Conservation (phyloP, 352 stramenopile species). For the Plasmopara muralis region DNA sequence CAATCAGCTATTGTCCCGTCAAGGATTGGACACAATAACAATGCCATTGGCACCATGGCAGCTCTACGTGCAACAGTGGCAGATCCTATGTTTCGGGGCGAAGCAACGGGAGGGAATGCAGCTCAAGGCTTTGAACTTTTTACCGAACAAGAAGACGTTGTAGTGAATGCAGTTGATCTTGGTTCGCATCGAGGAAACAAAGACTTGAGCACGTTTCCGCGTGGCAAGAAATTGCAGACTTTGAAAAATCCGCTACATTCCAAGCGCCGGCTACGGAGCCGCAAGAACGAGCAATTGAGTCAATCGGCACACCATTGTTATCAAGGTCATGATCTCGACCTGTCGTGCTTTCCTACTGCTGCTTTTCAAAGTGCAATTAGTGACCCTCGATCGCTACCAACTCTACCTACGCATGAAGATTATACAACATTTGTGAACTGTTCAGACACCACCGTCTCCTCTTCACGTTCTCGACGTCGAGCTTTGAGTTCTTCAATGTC, state of each 20-base stretch:
- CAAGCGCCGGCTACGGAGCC: conserved; percentile 14
- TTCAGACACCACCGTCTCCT: conserved; percentile 6
- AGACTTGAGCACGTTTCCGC: conserved; percentile 16
- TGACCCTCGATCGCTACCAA: conserved; percentile 8
- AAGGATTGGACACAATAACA: conserved; percentile 11
- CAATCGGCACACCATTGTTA: conserved; percentile 14
- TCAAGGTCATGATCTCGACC: conserved; percentile 21
- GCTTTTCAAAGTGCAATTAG: conserved; percentile 19
- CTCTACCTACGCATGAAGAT: conserved; percentile 14
- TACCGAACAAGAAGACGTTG: conserved; percentile 2
- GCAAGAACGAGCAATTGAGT: conserved; percentile 19
- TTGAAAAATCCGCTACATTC: conserved; percentile 9
- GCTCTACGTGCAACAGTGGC: conserved; percentile 17
- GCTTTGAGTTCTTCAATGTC: conserved; percentile 29
- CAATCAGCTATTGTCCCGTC: conserved; percentile 17
- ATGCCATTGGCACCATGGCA: background rate
- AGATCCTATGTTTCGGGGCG: conserved; percentile 7
- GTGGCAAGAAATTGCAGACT: conserved; percentile 22
- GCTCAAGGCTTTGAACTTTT: too few species aligned
- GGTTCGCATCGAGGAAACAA: conserved; percentile 21
- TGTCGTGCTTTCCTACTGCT: conserved; percentile 10
- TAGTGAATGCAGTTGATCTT: conserved; percentile 16
- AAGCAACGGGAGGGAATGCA: conserved; percentile 8
- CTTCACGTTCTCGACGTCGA: conserved; percentile 30
- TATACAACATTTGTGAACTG: conserved; percentile 11